Evolutionary conservation across 1,139 yeast genomes (phyloP).

Genomic region (Pichia sp.): DNA sequence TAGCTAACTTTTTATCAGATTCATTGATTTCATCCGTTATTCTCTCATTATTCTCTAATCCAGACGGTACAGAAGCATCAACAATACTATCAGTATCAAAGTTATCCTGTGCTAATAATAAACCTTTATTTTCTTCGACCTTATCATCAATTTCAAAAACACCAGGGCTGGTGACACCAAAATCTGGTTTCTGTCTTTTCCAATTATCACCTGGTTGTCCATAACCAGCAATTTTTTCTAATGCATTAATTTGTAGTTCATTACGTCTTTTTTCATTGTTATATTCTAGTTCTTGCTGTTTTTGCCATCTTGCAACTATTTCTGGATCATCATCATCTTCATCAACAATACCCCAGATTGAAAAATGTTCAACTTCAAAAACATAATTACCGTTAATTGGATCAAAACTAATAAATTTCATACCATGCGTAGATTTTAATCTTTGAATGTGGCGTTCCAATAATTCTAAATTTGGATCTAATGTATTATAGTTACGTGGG

Average conservation of each 20-base stretch:
- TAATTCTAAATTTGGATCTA: constrained; percentile 35
- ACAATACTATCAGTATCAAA: constrained; percentile 10
- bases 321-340: constrained; percentile 47
- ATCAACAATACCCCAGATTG: constrained; percentile 85
- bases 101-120: constrained; percentile 2
- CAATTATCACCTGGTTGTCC: constrained; percentile 18
- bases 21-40: not conserved
- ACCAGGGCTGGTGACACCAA: constrained; percentile 20
- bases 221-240: constrained; percentile 20
- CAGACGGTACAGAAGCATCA: constrained; percentile 11
- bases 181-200: constrained; percentile 17
- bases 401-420: constrained; percentile 74
- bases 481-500: constrained; percentile 38
- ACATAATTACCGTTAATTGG: constrained; percentile 74
- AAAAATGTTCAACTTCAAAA: constrained; percentile 82
- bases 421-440: constrained; percentile 52
- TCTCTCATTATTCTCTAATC: not conserved
- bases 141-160: constrained; percentile 13
- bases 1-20: not conserved
- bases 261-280: constrained; percentile 18
- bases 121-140: not conserved
- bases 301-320: constrained; percentile 29
- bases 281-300: constrained; percentile 32
- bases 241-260: constrained; percentile 19
- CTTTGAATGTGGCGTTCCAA: constrained; percentile 43